These are phyloP conservation scores for Pichia cabralensis DNA, from an alignment of 805 yeast species.

Conservation along the genomic window DNA sequence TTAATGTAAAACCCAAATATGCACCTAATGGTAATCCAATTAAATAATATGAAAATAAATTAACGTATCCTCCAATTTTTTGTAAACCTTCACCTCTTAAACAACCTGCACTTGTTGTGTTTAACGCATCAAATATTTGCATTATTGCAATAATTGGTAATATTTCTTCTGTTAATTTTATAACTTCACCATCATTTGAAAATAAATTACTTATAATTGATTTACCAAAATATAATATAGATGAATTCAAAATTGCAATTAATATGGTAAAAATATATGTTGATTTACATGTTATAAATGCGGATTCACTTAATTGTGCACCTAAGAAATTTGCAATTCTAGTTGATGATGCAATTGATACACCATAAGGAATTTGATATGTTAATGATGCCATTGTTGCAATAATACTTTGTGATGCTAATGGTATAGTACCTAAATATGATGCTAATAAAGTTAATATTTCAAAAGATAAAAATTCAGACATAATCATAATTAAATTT, in stretches of 20 bases:
- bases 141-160: slow-evolving; percentile 25
- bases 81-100: slow-evolving; percentile 52
- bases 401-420: slow-evolving; percentile 69
- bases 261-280: slow-evolving; percentile 18
- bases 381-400: slow-evolving; percentile 58
- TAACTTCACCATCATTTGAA: slow-evolving; percentile 23
- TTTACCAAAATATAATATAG: slow-evolving; percentile 20
- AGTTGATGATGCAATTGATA: slow-evolving; percentile 66
- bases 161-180: slow-evolving; percentile 17
- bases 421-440: slow-evolving; percentile 46
- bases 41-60: slow-evolving; percentile 52
- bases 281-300: slow-evolving; percentile 20
- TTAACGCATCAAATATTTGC: slow-evolving; percentile 41
- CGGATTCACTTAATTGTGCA: slow-evolving; percentile 31
- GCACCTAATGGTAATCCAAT: slow-evolving; percentile 62
- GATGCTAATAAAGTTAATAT: slow-evolving; percentile 61
- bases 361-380: slow-evolving; percentile 69
- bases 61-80: slow-evolving; percentile 44
- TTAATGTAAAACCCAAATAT: slow-evolving; percentile 41
- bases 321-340: slow-evolving; percentile 72
- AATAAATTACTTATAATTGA: slow-evolving; percentile 21
- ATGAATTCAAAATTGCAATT: slow-evolving; percentile 18
- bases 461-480: slow-evolving; percentile 75
- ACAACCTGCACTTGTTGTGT: slow-evolving; percentile 43
- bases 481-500: slow-evolving; percentile 66